Percentiles rank a stretch among this genome's conserved stretches.
These are phyloP conservation scores for Naganishia sp. DNA, from an alignment of 1,284 basidiomycete genomes.

Conservation along the genomic window DNA sequence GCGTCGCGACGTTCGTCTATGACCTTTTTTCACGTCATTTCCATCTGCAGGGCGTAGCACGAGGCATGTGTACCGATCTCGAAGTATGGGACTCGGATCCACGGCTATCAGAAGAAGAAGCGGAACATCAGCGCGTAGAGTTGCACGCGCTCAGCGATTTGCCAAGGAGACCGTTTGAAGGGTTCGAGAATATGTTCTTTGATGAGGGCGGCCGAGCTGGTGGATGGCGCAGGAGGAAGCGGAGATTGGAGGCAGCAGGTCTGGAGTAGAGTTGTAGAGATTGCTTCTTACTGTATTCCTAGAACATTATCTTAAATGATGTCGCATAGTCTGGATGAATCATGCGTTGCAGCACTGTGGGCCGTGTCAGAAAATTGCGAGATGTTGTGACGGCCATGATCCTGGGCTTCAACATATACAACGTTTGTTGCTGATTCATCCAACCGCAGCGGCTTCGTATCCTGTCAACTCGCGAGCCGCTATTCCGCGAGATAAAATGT, in stretches of 20 bases:
- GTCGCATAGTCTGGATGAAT: no score
- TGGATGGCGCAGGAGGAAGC: slow-evolving; percentile 42
- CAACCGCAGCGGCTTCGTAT: no score
- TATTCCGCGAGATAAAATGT: neutral
- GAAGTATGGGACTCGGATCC: slow-evolving; percentile 41
- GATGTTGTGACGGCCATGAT: no score
- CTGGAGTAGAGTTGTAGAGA: neutral
- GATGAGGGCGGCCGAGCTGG: slow-evolving; percentile 49
- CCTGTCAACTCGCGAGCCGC: no score
- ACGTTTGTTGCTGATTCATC: no score
- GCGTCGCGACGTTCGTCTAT: neutral
- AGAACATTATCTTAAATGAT: neutral
- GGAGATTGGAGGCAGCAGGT: slow-evolving; percentile 1
- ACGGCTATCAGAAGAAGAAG: slow-evolving; percentile 35
- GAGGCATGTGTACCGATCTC: slow-evolving; percentile 53
- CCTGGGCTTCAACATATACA: no score
- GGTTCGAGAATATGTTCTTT: slow-evolving; percentile 49
- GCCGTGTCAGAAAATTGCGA: no score
- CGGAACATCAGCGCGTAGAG: slow-evolving; percentile 37
- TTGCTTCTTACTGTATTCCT: slow-evolving; percentile 14
- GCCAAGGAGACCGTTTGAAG: slow-evolving; percentile 43
- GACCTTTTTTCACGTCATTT: slow-evolving; percentile 50
- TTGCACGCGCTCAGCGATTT: slow-evolving; percentile 38
- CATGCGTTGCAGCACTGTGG: no score
- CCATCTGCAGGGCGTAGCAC: slow-evolving; percentile 59